A percentile compares a stretch with the other conserved stretches of the same genome.
Conservation (phyloP, 163 green algal species). For the Dunaliella salina region DNA sequence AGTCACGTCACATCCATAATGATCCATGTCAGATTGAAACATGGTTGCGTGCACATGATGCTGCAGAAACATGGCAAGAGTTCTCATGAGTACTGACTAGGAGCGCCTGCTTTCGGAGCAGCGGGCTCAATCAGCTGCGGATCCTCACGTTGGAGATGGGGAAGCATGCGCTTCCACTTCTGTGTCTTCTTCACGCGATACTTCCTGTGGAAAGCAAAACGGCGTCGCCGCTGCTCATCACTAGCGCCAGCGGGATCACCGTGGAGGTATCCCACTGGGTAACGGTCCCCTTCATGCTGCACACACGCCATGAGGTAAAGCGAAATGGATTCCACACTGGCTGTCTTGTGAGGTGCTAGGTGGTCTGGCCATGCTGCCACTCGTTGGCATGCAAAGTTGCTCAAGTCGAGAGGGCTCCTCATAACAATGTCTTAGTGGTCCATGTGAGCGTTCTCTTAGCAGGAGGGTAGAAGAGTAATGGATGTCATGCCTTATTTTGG, state of each 20-base stretch:
- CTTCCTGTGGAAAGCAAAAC: slow-evolving; percentile 35
- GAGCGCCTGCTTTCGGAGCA: neutral
- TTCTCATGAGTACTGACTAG: too few species aligned
- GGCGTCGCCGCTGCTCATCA: slow-evolving; percentile 16
- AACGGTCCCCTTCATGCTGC: slow-evolving; percentile 17
- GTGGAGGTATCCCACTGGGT: slow-evolving; percentile 9
- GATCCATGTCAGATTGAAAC: too few species aligned
- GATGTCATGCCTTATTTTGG: too few species aligned
- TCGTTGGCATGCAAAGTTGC: too few species aligned
- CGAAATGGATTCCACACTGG: neutral
- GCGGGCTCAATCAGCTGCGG: slow-evolving; percentile 6
- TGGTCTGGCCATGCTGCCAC: too few species aligned
- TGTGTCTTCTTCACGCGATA: slow-evolving; percentile 26
- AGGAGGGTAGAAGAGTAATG: too few species aligned
- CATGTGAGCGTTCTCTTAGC: too few species aligned
- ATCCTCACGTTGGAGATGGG: slow-evolving; percentile 24
- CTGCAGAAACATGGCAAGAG: too few species aligned
- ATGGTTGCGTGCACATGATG: too few species aligned
- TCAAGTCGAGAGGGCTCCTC: too few species aligned
- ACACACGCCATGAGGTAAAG: neutral
- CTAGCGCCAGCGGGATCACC: slow-evolving; percentile 12
- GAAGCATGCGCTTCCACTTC: slow-evolving; percentile 24
- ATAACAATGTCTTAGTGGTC: too few species aligned
- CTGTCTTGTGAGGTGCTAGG: neutral
- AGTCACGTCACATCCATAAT: too few species aligned